These are phyloP conservation scores for Aureobasidium sp. DNA, from an alignment of 2,329 filamentous ascomycete genomes.

Conservation along the genomic window DNA sequence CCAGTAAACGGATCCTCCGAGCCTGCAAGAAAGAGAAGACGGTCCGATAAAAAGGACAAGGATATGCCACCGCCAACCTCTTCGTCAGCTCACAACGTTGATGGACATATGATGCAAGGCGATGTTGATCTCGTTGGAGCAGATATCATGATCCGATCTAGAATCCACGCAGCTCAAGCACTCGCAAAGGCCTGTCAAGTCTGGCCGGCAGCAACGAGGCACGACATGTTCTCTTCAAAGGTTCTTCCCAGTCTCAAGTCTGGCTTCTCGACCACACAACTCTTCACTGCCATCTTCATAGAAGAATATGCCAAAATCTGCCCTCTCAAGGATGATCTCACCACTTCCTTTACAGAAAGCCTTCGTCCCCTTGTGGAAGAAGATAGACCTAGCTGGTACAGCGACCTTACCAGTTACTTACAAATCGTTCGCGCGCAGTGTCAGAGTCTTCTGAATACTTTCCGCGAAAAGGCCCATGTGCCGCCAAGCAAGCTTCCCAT, in stretches of 20 bases:
- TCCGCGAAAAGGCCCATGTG: constrained; percentile 83
- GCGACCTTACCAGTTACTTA: constrained; percentile 81
- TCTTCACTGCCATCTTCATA: constrained; percentile 72
- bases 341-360: constrained; percentile 51
- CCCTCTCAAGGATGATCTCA: constrained; percentile 37
- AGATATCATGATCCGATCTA: constrained; percentile 80
- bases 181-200: constrained; percentile 75
- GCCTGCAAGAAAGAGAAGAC: constrained; percentile 66
- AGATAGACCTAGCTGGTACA: constrained; percentile 73
- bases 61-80: constrained; percentile 44
- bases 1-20: constrained; percentile 47
- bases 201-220: constrained; percentile 53
- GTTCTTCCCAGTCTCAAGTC: constrained; percentile 62
- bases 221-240: constrained; percentile 55
- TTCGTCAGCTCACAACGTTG: constrained; percentile 79
- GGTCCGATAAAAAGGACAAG: constrained; percentile 70
- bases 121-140: constrained; percentile 90
- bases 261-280: constrained; percentile 73
- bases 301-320: constrained; percentile 71
- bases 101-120: constrained; percentile 95
- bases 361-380: constrained; percentile 71
- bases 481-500: constrained; percentile 64
- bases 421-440: constrained; percentile 88
- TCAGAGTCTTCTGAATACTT: constrained; percentile 79
- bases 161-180: constrained; percentile 77